Percentiles rank a stretch among this genome's conserved stretches.
These are phyloP conservation scores for Coemansia sp. DNA, from an alignment of 192 early-diverging fungal species.

Conservation along the genomic window DNA sequence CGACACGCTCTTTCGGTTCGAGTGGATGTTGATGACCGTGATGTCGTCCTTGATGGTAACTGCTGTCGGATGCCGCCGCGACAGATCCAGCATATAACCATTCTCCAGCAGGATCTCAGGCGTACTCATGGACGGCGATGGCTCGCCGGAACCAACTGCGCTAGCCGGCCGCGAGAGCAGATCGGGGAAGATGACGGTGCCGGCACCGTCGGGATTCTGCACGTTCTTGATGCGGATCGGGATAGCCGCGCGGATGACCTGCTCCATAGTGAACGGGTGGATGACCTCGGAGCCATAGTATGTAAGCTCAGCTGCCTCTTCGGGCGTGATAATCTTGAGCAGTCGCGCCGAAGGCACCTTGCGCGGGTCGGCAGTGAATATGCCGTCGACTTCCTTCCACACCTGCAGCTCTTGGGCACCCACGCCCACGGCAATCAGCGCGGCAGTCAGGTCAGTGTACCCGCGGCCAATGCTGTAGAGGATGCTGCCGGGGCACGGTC, in stretches of 20 bases:
- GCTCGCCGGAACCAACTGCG: conserved; percentile 50
- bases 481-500: conserved; percentile 92
- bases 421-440: conserved; percentile 86
- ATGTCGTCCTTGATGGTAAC: conserved; percentile 99
- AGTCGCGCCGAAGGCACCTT: conserved; percentile 84
- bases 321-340: conserved; percentile 90
- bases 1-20: conserved; percentile 90
- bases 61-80: conserved; percentile 84
- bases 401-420: conserved; percentile 91
- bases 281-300: conserved; percentile 96
- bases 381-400: conserved; percentile 99
- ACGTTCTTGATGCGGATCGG: conserved; percentile 99
- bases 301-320: conserved; percentile 96
- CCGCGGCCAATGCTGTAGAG: conserved; percentile 91
- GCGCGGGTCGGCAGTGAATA: conserved; percentile 97
- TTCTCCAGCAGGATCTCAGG: conserved; percentile 63
- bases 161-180: conserved; percentile 52
- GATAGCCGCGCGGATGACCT: conserved; percentile 92
- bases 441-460: conserved; percentile 97
- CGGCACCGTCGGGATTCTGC: conserved; percentile 84
- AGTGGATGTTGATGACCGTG: conserved; percentile 94
- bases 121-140: conserved; percentile 54
- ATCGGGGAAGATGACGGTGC: conserved; percentile 93
- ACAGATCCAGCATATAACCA: conserved; percentile 69
- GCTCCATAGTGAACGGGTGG: conserved; percentile 99